Evolutionary conservation across 1,284 basidiomycete genomes (phyloP).

Genomic region (Moniliophthora roreri): DNA sequence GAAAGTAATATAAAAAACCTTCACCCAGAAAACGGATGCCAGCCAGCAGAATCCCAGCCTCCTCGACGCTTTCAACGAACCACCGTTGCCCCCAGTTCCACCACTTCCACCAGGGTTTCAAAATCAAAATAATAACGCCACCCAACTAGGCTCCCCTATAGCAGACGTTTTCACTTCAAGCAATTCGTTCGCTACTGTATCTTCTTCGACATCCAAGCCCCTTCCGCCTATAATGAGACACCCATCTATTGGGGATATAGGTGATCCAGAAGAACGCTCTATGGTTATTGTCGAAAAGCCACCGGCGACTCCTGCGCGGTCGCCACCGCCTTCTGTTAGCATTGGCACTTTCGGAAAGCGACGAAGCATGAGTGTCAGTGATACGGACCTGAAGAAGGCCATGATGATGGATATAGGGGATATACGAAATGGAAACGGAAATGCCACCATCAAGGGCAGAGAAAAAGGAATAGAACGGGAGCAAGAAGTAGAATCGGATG

Average conservation of each 20-base stretch:
- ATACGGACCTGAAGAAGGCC: slow-evolving; percentile 57
- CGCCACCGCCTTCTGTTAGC: slow-evolving; percentile 19
- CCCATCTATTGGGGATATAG: slow-evolving; percentile 35
- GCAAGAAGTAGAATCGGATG: slow-evolving; percentile 30
- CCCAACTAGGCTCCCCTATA: slow-evolving; percentile 41
- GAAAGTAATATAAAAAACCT: slow-evolving; percentile 17
- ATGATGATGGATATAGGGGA: slow-evolving; percentile 34
- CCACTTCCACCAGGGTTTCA: slow-evolving; percentile 56
- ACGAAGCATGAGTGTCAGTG: slow-evolving; percentile 74
- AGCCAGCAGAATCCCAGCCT: slow-evolving; percentile 33
- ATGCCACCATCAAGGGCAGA: slow-evolving; percentile 1
- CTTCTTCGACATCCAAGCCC: slow-evolving; percentile 53
- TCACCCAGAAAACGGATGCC: slow-evolving; percentile 42
- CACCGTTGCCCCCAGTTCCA: slow-evolving; percentile 61
- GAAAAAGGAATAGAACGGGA: slow-evolving; percentile 8
- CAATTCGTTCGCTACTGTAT: slow-evolving; percentile 31
- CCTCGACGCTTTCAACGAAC: slow-evolving; percentile 40
- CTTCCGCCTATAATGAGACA: slow-evolving; percentile 55
- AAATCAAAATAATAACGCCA: slow-evolving; percentile 10
- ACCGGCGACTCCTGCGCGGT: slow-evolving; percentile 32
- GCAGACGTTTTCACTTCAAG: slow-evolving; percentile 50
- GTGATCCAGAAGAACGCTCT: slow-evolving; percentile 50
- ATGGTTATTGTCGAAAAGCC: slow-evolving; percentile 55
- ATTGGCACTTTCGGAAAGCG: slow-evolving; percentile 41
- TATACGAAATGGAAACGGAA: slow-evolving; percentile 22